Base-by-base conservation (phyloP, 768 basidiomycete species). In the Austroboletus festivus region DNA sequence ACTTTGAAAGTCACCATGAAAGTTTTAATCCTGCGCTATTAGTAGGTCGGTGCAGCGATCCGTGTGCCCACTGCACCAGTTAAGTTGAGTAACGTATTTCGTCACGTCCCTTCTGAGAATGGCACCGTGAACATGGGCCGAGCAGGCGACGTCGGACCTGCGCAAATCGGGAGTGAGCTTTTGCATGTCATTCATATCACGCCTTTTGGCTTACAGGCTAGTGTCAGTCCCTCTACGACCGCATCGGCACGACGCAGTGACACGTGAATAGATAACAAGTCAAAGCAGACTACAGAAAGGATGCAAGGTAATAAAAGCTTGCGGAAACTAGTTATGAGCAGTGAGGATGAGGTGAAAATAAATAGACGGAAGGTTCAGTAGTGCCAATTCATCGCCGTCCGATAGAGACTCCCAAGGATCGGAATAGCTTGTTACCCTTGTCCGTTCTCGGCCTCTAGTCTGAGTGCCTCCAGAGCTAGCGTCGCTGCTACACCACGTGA, bases 401-500 rank as follows among this genome's bases (percentile, higher is more conserved):
- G 19, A 44, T n/a, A 35, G 18, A 23, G 19, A 40, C 33, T 21
- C 31, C n/a, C n/a, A n/a, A n/a, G n/a, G n/a, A n/a, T 15, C 26
- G 40, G 28, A 41, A 33, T 49, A 31, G 34, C 19, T 48, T 33
- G 39, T 60, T 43, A 58, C 38, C 47, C 47, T 38, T 50, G 49
- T 39, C 56, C 56, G 39, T 21, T 43, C 39, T 58, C 57, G 20
- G 51, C 52, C 47, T 58, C 61, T 15, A 38, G 24, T 45, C 47
- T 68, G 52, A 82, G 64, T 42, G 54, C 67, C 33, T 58, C 62
- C 54, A 79, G 61, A 45, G 79, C 50, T 9, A 48, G 30, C 9
- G 15, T 26, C 4, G 66, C 68, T 13, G 66, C 79, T 34, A 63
- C 63, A 39, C 76, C 73, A 38, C 79, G 78, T 4, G 82, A 75